phyloP scores from a whole-genome alignment of 2,329 filamentous ascomycete genomes.

The Cladosporium sp. region DNA sequence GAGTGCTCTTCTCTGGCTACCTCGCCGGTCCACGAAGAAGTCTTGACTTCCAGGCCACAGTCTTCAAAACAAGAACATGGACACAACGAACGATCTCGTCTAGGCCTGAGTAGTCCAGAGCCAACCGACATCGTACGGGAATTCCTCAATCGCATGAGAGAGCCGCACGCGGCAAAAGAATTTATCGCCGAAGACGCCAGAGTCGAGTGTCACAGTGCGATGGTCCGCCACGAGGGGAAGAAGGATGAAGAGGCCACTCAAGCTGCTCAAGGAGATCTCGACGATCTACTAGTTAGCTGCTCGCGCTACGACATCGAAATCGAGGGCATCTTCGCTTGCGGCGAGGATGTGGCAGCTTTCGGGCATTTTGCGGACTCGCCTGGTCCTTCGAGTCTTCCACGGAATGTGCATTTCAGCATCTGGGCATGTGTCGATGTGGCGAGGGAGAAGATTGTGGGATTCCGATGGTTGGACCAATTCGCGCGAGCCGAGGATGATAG shows the following conservation, averaged over 20 bases:
- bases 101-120: neutral
- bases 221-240: neutral
- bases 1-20: neutral
- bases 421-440: neutral
- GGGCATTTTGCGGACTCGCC: neutral
- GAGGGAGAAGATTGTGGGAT: neutral
- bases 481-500: neutral
- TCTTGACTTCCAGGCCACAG: neutral
- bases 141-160: neutral
- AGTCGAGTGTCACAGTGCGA: neutral
- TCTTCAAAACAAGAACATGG: neutral
- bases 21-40: neutral
- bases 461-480: neutral
- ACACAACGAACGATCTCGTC: neutral
- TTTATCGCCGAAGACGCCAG: neutral
- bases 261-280: neutral
- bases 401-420: neutral
- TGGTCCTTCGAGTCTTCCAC: neutral
- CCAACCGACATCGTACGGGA: neutral
- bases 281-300: neutral
- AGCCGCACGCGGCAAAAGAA: neutral
- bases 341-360: neutral
- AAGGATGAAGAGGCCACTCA: neutral
- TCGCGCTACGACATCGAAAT: neutral
- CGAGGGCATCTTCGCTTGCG: neutral